These are phyloP conservation scores for Alternaria gaisen DNA, from an alignment of 2,329 filamentous ascomycete species.

Conservation along the genomic window DNA sequence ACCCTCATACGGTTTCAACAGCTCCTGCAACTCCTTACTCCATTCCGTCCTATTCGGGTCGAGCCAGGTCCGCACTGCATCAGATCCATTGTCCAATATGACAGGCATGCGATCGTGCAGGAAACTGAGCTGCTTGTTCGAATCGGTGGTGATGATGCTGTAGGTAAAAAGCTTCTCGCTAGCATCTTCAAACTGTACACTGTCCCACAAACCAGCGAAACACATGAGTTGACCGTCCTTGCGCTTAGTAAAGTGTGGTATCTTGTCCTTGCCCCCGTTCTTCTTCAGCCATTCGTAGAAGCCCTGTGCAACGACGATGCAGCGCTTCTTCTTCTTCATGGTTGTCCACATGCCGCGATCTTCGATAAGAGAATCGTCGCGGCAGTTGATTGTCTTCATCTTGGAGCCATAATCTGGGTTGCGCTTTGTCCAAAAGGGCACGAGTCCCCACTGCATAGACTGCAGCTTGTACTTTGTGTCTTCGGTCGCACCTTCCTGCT, in stretches of 20 bases:
- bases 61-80: conserved; percentile 77
- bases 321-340: conserved; percentile 90
- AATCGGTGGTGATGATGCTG: conserved; percentile 90
- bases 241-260: conserved; percentile 84
- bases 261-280: conserved; percentile 76
- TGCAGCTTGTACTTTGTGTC: conserved; percentile 80
- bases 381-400: conserved; percentile 93
- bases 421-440: conserved; percentile 92
- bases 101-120: conserved; percentile 97
- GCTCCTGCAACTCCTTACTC: conserved; percentile 77
- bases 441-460: conserved; percentile 93
- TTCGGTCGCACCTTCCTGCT: conserved; percentile 29
- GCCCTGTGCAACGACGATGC: conserved; percentile 86
- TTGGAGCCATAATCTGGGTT: conserved; percentile 79
- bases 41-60: conserved; percentile 77
- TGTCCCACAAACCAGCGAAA: conserved; percentile 92
- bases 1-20: conserved; percentile 81
- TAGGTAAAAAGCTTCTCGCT: conserved; percentile 83
- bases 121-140: conserved; percentile 83
- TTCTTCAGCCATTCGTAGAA: conserved; percentile 97
- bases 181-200: conserved; percentile 77
- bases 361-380: conserved; percentile 82
- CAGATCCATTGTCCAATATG: conserved; percentile 79
- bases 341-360: conserved; percentile 87
- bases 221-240: conserved; percentile 86